Conservation (phyloP, 176 grass and related monocot species). For the Carex pumila region DNA sequence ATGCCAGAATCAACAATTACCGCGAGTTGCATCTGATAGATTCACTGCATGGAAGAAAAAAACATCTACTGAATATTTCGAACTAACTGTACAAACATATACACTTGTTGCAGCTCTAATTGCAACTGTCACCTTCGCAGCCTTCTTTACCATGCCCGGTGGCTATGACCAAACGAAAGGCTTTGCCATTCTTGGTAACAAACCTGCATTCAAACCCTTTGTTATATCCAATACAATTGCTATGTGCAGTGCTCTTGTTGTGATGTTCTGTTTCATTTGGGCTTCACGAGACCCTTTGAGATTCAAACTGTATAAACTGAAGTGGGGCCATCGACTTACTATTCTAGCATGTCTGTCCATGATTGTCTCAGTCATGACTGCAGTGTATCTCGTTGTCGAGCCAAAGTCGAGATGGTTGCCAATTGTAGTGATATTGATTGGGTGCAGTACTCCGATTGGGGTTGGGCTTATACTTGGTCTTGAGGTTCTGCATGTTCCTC, state of each 20-base stretch:
- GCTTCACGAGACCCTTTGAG: constrained; percentile 20
- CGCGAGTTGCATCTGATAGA: neutral
- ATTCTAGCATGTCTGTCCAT: constrained; percentile 25
- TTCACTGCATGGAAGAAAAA: neutral
- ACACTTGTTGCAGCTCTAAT: constrained; percentile 40
- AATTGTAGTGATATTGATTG: constrained; percentile 28
- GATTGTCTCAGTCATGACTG: neutral
- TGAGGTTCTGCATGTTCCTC: constrained; percentile 23
- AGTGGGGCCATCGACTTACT: constrained; percentile 23
- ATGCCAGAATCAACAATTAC: constrained; percentile 27
- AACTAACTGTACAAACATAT: constrained; percentile 26
- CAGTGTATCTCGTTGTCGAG: neutral
- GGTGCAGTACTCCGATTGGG: constrained; percentile 28
- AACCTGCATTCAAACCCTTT: constrained; percentile 28
- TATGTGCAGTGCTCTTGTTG: constrained; percentile 29
- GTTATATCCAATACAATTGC: constrained; percentile 37
- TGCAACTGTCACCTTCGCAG: constrained; percentile 35
- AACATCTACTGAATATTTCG: neutral
- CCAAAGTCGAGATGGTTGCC: constrained; percentile 15
- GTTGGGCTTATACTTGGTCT: constrained; percentile 23
- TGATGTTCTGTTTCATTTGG: constrained; percentile 34
- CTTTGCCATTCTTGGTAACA: constrained; percentile 18
- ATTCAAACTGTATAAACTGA: constrained; percentile 24
- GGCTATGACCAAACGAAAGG: constrained; percentile 16
- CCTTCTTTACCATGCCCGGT: constrained; percentile 43